phyloP scores from a whole-genome alignment of 208 protist species.

The Acanthamoeba royreba region DNA sequence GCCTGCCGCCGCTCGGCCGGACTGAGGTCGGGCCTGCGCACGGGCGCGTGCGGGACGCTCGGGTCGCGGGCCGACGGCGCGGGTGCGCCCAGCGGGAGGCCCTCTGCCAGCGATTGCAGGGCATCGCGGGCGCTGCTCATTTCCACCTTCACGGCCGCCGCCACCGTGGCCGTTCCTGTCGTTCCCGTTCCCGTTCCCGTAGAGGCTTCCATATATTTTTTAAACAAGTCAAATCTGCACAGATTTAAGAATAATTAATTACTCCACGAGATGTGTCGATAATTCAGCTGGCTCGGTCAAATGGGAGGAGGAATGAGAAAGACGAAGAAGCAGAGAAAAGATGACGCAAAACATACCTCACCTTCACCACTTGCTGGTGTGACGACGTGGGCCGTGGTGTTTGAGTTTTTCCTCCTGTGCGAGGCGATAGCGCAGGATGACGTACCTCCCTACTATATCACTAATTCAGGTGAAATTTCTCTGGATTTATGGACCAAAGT shows the following conservation, averaged over 20 bases:
- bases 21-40: constrained; percentile 56
- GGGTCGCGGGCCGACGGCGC: not conserved
- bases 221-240: too few relatives aligned
- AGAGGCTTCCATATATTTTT: not conserved
- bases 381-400: not conserved
- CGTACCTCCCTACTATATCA: too few relatives aligned
- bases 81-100: constrained; percentile 7
- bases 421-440: not conserved
- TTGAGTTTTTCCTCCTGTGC: too few relatives aligned
- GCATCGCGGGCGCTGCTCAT: not conserved
- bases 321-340: not conserved
- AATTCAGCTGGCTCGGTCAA: too few relatives aligned
- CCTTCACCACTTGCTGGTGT: not conserved
- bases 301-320: not conserved
- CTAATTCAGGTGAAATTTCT: too few relatives aligned
- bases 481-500: too few relatives aligned
- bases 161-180: not conserved
- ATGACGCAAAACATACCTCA: too few relatives aligned
- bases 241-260: too few relatives aligned
- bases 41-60: constrained; percentile 77
- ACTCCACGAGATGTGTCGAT: too few relatives aligned
- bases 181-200: not conserved
- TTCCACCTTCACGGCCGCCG: not conserved
- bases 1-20: constrained; percentile 61
- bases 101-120: not conserved